These are phyloP conservation scores for Rhododendron griersonianum DNA, from an alignment of 148 eudicot species.

Conservation along the genomic window DNA sequence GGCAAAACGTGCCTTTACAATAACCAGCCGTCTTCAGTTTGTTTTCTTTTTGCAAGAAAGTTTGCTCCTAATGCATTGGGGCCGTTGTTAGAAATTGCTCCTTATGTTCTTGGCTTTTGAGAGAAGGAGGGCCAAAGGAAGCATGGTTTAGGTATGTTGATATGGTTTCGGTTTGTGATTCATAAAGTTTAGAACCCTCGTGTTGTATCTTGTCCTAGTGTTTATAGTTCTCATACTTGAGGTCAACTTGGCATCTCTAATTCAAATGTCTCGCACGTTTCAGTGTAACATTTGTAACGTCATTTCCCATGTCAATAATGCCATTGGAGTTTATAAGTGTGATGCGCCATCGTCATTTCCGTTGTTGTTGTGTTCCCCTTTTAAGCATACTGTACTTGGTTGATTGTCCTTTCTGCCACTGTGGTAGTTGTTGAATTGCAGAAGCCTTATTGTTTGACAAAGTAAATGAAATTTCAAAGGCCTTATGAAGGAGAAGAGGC, in stretches of 20 bases:
- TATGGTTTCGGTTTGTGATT: too few species aligned
- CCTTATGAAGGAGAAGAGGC: background rate
- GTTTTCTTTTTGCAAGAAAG: conserved; percentile 54
- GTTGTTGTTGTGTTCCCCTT: background rate
- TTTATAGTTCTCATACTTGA: background rate
- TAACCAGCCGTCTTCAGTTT: conserved; percentile 29
- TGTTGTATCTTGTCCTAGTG: background rate
- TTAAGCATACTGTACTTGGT: too few species aligned
- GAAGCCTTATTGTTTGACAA: background rate
- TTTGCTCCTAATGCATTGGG: conserved; percentile 46
- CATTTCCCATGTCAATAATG: background rate
- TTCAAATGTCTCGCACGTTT: background rate
- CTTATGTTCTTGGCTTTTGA: conserved; percentile 36
- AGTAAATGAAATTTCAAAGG: background rate
- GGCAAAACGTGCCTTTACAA: conserved; percentile 25
- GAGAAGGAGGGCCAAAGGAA: background rate
- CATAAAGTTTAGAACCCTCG: background rate
- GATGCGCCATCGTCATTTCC: background rate
- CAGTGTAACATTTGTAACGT: background rate
- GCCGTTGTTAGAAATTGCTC: conserved; percentile 29
- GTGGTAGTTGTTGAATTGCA: background rate
- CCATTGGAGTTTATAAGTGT: background rate
- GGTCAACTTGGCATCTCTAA: conserved; percentile 1
- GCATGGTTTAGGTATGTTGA: background rate
- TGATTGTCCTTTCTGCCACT: background rate